A percentile compares a stretch with the other conserved stretches of the same genome.
Conservation (phyloP, 1,139 yeast genomes). For the Candida neerlandica region DNA sequence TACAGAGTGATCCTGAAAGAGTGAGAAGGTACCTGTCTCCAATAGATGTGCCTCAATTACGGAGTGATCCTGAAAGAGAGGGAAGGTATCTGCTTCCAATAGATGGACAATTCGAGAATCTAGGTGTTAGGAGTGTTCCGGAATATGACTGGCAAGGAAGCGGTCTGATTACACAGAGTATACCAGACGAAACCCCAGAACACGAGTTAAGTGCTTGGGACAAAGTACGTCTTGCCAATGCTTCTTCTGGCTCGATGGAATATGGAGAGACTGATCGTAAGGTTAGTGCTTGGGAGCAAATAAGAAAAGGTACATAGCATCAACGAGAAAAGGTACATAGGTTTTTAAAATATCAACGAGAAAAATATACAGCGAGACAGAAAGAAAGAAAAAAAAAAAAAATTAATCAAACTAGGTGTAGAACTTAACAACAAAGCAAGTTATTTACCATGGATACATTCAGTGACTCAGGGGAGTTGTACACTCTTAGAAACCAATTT, state of each 20-base stretch:
- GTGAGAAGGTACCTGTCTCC: no score
- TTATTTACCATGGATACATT: constrained; percentile 35
- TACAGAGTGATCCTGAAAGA: no score
- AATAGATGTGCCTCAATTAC: no score
- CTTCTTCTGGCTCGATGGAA: constrained; percentile 20
- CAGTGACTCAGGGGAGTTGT: constrained; percentile 46
- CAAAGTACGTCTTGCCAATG: constrained; percentile 28
- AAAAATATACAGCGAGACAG: not conserved
- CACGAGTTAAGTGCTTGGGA: constrained; percentile 27
- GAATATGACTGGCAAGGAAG: no score
- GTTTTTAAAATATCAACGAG: not conserved
- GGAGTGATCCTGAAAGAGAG: no score
- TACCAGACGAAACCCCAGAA: no score
- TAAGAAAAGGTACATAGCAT: not conserved
- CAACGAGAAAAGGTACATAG: not conserved
- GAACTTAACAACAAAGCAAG: constrained; percentile 2
- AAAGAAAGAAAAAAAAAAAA: constrained; percentile 7
- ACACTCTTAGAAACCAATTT: constrained; percentile 48
- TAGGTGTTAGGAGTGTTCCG: no score
- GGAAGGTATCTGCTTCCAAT: no score
- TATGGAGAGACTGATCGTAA: no score
- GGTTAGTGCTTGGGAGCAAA: constrained; percentile 2
- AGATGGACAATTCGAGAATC: no score
- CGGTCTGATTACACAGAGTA: no score
- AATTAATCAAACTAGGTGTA: not conserved